Evolutionary conservation across 2,329 filamentous ascomycete genomes (phyloP), one percentile per base, ranked within the genome.

Genomic region (Xylariales sp.): DNA sequence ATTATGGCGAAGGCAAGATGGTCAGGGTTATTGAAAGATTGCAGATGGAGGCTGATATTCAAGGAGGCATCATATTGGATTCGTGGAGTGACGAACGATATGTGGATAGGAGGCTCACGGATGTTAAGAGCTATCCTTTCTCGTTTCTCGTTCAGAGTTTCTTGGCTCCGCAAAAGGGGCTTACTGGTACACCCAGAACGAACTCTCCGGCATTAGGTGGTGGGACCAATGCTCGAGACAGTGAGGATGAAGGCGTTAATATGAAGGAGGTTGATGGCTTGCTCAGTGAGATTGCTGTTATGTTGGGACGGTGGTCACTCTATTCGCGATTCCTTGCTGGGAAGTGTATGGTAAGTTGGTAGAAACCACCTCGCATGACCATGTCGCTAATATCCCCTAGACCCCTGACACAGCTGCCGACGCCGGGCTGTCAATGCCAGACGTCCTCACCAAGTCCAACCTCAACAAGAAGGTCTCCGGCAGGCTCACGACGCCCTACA

Each of bases 101-200:
- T 45, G 80, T 98, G 35, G 86, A 91, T 57, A 80, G 91, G 53
- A 88, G 85, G 57, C 71, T 98, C 46, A 97, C 87, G 3, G 93
- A 98, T 56, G 88, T 95, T 62, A 97, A 94, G 67, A 95, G 90
- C 42, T 98, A 98, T 59, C 90, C 93, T 1, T 98, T 95, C 62
- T 95, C 90, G 0, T 98, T 98, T 58, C 69, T 98, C 32, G 90
- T 97, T 0, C 90, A 96, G 64, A 96, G 90, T 66, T 96, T 95
- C 60, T 62, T 95, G 34, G 81, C 87, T 0, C 71, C 77, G 21
- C 84, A 88, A 44, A 83, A 83, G 46, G 70, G 78, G 5, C 63
- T 73, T 29, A 53, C 59, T 9, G 79, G 78, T 2, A 82, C 82
- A 2, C 76, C 84, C 3, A 78, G 88, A 32, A 79, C 88, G 27